phyloP scores from a whole-genome alignment of 345 rosid genomes.

The Rubroshorea leprosula region DNA sequence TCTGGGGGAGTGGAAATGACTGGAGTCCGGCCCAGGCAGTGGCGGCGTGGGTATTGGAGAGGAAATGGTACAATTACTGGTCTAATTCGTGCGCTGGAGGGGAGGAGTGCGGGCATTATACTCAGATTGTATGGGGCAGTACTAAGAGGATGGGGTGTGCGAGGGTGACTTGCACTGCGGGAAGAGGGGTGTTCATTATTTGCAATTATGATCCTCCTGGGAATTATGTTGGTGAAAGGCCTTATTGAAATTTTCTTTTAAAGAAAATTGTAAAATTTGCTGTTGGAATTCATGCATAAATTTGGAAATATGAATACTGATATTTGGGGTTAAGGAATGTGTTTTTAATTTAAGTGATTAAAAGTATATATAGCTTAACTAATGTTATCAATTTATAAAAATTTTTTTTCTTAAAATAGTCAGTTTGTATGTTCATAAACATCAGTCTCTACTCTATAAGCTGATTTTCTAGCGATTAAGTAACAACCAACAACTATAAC shows the following conservation, averaged over 20 bases:
- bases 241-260: conserved; percentile 42
- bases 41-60: conserved; percentile 61
- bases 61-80: conserved; percentile 42
- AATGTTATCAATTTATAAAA: no score
- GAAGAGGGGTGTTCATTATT: conserved; percentile 67
- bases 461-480: no score
- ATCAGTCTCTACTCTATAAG: no score
- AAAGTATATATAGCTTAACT: no score
- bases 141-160: conserved; percentile 72
- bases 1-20: conserved; percentile 82
- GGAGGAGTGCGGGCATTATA: conserved; percentile 79
- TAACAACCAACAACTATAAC: no score
- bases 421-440: no score
- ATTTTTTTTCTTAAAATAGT: no score
- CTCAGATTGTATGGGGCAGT: conserved; percentile 75
- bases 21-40: conserved; percentile 73
- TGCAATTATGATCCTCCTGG: conserved; percentile 98
- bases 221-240: conserved; percentile 76
- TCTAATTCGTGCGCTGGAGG: conserved; percentile 49
- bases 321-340: no score
- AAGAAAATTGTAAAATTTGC: no score
- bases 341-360: no score
- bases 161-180: conserved; percentile 39
- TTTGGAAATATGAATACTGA: no score
- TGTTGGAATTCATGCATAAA: no score